Conservation (phyloP, 306 rosid genomes). For the Inga leiocalycina region DNA sequence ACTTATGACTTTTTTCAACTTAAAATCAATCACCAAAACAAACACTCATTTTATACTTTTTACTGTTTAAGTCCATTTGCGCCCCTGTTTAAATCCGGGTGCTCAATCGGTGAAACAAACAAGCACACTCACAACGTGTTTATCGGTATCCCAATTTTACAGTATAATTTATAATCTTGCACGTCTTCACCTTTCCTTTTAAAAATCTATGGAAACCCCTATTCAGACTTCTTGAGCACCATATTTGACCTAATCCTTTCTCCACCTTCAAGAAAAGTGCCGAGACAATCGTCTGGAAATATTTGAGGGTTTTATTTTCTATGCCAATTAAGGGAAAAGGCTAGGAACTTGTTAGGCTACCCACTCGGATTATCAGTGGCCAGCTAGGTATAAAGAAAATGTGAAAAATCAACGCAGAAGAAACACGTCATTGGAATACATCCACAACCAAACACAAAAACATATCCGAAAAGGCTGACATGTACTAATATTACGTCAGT, state of each 20-base stretch:
- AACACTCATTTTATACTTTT: too few species aligned
- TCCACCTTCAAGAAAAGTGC: not conserved
- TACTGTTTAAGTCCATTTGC: too few species aligned
- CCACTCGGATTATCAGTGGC: not conserved
- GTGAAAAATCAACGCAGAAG: conserved; percentile 8
- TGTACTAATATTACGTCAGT: not conserved
- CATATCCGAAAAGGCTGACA: not conserved
- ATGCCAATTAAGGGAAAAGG: not conserved
- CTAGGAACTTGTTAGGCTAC: not conserved
- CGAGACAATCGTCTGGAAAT: not conserved
- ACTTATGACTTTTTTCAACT: too few species aligned
- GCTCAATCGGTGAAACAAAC: too few species aligned
- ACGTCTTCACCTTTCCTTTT: not conserved
- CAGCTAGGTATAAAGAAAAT: not conserved
- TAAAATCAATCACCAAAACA: too few species aligned
- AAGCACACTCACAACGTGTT: not conserved
- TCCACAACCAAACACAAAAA: not conserved
- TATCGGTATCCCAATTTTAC: not conserved
- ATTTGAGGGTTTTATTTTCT: not conserved
- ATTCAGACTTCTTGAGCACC: not conserved
- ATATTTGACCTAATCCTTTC: not conserved
- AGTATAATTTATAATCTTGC: not conserved
- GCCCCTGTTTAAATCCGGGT: too few species aligned
- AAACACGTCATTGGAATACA: conserved; percentile 8
- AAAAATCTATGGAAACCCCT: not conserved